A percentile compares a stretch with the other conserved stretches of the same genome.
Evolutionary conservation across 768 basidiomycete species (phyloP).

Genomic region (Pholiota conissans): DNA sequence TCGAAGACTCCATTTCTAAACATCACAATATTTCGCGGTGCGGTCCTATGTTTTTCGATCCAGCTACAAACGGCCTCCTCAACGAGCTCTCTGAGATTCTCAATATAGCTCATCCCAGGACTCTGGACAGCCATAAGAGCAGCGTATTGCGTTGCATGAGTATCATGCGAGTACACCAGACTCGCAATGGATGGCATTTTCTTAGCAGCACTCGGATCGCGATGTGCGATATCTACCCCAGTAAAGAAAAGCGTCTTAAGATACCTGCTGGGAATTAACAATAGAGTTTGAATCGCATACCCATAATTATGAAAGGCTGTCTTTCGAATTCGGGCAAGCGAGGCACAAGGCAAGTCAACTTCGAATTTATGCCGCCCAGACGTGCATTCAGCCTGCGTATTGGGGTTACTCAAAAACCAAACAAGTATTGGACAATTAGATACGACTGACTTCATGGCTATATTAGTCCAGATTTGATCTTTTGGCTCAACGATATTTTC

Average conservation of each 20-base stretch:
- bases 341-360: conserved; percentile 25
- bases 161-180: conserved; percentile 58
- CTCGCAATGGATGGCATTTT: conserved; percentile 56
- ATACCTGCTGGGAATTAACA: too few species aligned
- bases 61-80: conserved; percentile 20
- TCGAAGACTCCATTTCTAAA: conserved; percentile 51
- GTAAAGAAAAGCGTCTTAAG: too few species aligned
- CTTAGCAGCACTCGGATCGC: conserved; percentile 53
- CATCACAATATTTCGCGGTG: conserved; percentile 37
- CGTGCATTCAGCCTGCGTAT: conserved; percentile 51
- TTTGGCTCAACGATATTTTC: conserved; percentile 31
- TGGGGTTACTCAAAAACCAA: neutral
- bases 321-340: conserved; percentile 22
- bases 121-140: conserved; percentile 42
- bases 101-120: conserved; percentile 48
- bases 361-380: conserved; percentile 50
- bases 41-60: conserved; percentile 5
- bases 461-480: conserved; percentile 57
- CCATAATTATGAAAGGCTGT: conserved; percentile 40
- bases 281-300: conserved; percentile 18
- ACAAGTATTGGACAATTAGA: too few species aligned
- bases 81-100: conserved; percentile 27
- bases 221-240: conserved; percentile 68
- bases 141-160: conserved; percentile 42
- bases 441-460: conserved; percentile 54